These are phyloP conservation scores for Mycena amicta DNA, from an alignment of 768 basidiomycete species.

Conservation along the genomic window DNA sequence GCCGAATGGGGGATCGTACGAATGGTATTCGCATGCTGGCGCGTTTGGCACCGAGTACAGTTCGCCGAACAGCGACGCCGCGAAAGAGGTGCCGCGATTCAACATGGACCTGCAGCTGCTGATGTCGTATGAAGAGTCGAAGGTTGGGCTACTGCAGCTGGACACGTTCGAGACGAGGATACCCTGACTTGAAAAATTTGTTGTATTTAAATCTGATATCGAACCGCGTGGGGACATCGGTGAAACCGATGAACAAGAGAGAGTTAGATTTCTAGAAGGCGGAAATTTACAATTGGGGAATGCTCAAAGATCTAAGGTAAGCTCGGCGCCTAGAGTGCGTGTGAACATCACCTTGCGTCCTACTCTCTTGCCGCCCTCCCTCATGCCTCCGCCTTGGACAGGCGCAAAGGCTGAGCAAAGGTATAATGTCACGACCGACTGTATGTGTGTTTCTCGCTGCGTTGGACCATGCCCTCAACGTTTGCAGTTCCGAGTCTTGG, in stretches of 20 bases:
- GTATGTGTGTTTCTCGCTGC: conserved; percentile 34
- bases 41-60: neutral
- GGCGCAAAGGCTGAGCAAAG: conserved; percentile 54
- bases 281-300: neutral
- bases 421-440: conserved; percentile 62
- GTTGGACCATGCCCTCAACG: neutral
- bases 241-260: neutral
- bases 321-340: neutral
- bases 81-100: neutral
- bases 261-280: neutral
- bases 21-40: neutral
- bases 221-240: neutral
- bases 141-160: neutral
- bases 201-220: neutral
- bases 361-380: conserved; percentile 17
- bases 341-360: conserved; percentile 8
- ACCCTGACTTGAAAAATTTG: neutral
- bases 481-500: conserved; percentile 72
- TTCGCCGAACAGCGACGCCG: too few species aligned
- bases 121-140: neutral
- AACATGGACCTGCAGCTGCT: neutral
- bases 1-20: too few species aligned
- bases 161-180: neutral
- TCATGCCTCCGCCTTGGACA: conserved; percentile 55
- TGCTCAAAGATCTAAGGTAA: neutral